These are phyloP conservation scores for Polytolypa hystricis DNA, from an alignment of 2,329 filamentous ascomycete species.

Conservation along the genomic window DNA sequence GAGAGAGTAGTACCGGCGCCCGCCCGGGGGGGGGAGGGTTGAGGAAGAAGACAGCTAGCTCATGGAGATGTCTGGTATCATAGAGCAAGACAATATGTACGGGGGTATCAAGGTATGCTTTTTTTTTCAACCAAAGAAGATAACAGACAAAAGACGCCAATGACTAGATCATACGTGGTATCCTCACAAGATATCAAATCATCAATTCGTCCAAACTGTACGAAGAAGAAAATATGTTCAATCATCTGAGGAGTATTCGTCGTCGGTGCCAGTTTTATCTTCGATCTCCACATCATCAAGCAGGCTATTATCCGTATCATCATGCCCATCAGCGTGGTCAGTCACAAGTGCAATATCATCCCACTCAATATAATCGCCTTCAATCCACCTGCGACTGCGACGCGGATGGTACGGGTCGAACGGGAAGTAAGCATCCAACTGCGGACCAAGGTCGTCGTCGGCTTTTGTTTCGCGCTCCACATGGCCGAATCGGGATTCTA, in stretches of 20 bases:
- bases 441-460: constrained; percentile 64
- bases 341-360: constrained; percentile 60
- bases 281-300: constrained; percentile 28
- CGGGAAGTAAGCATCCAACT: constrained; percentile 90
- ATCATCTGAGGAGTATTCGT: constrained; percentile 24
- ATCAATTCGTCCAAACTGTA: too few relatives aligned
- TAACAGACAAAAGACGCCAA: too few relatives aligned
- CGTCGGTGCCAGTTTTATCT: constrained; percentile 33
- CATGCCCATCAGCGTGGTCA: constrained; percentile 44
- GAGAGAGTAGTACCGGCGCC: too few relatives aligned
- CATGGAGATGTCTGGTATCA: too few relatives aligned
- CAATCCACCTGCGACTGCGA: constrained; percentile 76
- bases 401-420: constrained; percentile 95
- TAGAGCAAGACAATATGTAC: too few relatives aligned
- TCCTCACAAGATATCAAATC: not conserved
- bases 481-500: constrained; percentile 28
- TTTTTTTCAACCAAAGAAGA: too few relatives aligned
- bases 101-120: too few relatives aligned
- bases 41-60: too few relatives aligned
- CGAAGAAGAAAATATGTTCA: not conserved
- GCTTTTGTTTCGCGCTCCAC: constrained; percentile 44
- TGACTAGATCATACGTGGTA: too few relatives aligned
- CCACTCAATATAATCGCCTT: constrained; percentile 74
- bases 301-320: constrained; percentile 31
- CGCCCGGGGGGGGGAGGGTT: too few relatives aligned